Base-by-base conservation (phyloP, 371 early-diverging fungal genomes). In the Chytridium lagenaria region DNA sequence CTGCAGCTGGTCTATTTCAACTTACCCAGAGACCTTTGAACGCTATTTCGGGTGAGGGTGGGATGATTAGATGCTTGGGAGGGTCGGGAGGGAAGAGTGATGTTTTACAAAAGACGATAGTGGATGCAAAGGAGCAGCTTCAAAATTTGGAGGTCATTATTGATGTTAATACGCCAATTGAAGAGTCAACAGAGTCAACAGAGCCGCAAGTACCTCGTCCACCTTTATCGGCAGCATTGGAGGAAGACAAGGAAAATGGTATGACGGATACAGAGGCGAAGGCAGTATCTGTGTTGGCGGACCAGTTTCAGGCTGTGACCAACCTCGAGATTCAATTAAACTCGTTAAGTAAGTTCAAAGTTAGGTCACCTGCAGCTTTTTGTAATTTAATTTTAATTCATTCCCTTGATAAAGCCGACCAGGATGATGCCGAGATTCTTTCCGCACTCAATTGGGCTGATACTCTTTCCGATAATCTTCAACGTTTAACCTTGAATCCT, bases 11-110 rank as follows among this genome's bases (percentile, higher is more conserved):
- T 15, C 76, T 93, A 7, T 90, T 87, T 71, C 69, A 90, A 26
- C 87, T 91, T 77, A 88, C 90, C 16, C 92, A 93, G 55, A 85
- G 93, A 31, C 93, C 93, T 16, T 72, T 93, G 67, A 89, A 85
- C 67, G 88, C 90, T 0, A 92, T 93, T 77, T 85, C 90, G 1
- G 82, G 86, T 37, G 88, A 87, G 10, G 83, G 86, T 33, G 92
- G 91, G 2, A 80, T 82, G 57, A 86, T 93, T 38, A 84, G 91
- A n/a, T 63, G 65, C 16, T 69, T 84, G 30, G 88, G 84, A 2
- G 78, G 75, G 28, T 59, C 63, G 38, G 63, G 63, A 7, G 23
- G 55, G n/a, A 52, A 26, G 26, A 10, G 3, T 31, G 63, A 61
- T 34, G 5, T 34, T 26, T 2, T 61, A 34, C 36, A 10, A 26